Evolutionary conservation across 257 asterid genomes (phyloP).

Genomic region (Avicennia marina): DNA sequence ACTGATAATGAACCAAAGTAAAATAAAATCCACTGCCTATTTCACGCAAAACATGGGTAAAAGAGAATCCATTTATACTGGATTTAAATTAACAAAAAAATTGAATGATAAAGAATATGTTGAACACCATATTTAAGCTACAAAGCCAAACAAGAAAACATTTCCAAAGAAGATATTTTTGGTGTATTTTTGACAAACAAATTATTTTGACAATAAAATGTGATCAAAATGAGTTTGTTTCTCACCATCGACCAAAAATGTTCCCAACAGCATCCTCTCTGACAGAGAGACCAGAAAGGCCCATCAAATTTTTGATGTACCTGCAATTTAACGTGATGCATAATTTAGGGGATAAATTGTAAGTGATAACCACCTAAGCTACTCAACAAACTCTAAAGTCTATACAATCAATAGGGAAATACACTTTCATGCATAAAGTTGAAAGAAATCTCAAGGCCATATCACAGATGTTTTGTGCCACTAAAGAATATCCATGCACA

Average conservation of each 20-base stretch:
- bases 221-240: neutral
- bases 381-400: neutral
- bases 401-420: neutral
- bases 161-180: neutral
- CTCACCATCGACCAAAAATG: constrained; percentile 93
- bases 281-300: constrained; percentile 44
- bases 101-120: no score
- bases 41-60: no score
- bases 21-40: no score
- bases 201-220: neutral
- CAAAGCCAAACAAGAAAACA: no score
- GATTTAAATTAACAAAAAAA: no score
- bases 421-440: neutral
- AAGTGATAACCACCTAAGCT: neutral
- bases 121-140: no score
- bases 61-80: no score
- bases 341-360: neutral
- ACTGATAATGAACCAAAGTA: no score
- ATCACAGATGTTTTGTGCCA: neutral
- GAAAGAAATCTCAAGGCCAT: neutral
- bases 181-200: neutral
- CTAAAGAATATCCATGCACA: neutral
- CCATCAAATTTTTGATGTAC: constrained; percentile 74
- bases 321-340: constrained; percentile 31
- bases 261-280: constrained; percentile 92